These are phyloP conservation scores for Globisporangium viniferum DNA, from an alignment of 352 stramenopile genomes.

Conservation along the genomic window DNA sequence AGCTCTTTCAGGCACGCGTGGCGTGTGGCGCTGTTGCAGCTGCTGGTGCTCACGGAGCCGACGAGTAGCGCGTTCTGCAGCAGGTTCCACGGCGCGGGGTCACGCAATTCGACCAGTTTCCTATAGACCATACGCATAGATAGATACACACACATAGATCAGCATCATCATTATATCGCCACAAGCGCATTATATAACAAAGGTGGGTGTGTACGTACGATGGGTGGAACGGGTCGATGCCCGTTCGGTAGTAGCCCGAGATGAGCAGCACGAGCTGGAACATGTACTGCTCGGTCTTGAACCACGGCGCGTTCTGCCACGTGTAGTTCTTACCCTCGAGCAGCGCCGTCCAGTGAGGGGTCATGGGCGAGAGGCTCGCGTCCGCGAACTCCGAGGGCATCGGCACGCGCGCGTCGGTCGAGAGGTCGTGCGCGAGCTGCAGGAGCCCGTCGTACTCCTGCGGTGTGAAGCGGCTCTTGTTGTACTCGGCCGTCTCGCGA, in stretches of 20 bases:
- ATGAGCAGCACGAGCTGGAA: slow-evolving; percentile 68
- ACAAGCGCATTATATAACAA: neutral
- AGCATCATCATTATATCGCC: neutral
- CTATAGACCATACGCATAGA: slow-evolving; percentile 13
- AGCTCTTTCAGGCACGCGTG: slow-evolving; percentile 44
- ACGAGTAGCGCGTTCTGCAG: slow-evolving; percentile 50
- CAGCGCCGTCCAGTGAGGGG: slow-evolving; percentile 42
- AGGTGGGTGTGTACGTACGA: slow-evolving; percentile 19
- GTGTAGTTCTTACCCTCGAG: slow-evolving; percentile 44
- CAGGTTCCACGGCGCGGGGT: slow-evolving; percentile 50
- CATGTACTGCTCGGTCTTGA: slow-evolving; percentile 73
- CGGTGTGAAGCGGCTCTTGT: slow-evolving; percentile 33
- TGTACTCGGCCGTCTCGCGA: slow-evolving; percentile 49
- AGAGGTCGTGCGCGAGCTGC: slow-evolving; percentile 44
- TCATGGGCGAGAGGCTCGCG: slow-evolving; percentile 35
- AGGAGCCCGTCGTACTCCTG: slow-evolving; percentile 34
- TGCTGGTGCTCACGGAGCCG: slow-evolving; percentile 9
- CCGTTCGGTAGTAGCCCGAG: slow-evolving; percentile 56
- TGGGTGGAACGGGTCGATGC: slow-evolving; percentile 64
- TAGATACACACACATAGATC: neutral
- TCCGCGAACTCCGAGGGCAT: slow-evolving; percentile 39
- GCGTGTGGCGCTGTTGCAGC: slow-evolving; percentile 23
- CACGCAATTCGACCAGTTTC: slow-evolving; percentile 55
- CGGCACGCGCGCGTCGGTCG: slow-evolving; percentile 39
- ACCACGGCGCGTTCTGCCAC: slow-evolving; percentile 76